A percentile compares a stretch with the other conserved stretches of the same genome.
phyloP scores from a whole-genome alignment of 805 yeast genomes.

The Nematodospora valgi region DNA sequence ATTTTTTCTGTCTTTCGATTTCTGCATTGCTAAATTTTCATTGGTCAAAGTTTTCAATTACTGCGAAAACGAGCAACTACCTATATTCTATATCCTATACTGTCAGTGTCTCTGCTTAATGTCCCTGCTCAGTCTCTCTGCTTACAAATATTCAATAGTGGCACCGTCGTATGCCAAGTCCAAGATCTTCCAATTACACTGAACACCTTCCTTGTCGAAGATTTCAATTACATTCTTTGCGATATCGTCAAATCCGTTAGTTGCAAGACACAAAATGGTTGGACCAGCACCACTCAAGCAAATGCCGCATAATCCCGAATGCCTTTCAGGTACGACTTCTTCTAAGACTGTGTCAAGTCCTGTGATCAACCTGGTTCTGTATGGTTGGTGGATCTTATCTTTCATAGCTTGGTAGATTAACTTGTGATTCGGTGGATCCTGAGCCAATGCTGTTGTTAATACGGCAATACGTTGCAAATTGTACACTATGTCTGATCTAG shows the following conservation, averaged over 20 bases:
- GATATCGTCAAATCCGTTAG: constrained; percentile 78
- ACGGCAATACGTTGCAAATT: constrained; percentile 92
- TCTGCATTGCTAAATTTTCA: too few relatives aligned
- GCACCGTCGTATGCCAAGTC: constrained; percentile 91
- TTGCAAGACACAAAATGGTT: constrained; percentile 90
- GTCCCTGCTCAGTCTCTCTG: too few relatives aligned
- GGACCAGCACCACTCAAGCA: constrained; percentile 99
- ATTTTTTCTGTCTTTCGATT: too few relatives aligned
- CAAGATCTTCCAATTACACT: constrained; percentile 78
- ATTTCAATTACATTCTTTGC: constrained; percentile 71
- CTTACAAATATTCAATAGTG: too few relatives aligned
- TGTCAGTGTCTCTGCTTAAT: too few relatives aligned
- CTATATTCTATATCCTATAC: too few relatives aligned
- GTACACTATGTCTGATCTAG: constrained; percentile 80
- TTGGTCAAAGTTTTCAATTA: too few relatives aligned
- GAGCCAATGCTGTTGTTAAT: constrained; percentile 87
- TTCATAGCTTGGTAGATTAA: constrained; percentile 94
- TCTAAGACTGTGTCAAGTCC: constrained; percentile 80
- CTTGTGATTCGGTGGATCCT: constrained; percentile 74
- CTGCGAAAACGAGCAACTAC: too few relatives aligned
- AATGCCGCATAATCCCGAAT: constrained; percentile 86
- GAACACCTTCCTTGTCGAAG: constrained; percentile 62
- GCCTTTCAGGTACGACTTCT: constrained; percentile 74
- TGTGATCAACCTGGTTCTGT: constrained; percentile 86
- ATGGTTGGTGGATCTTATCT: constrained; percentile 96